Base-by-base conservation (phyloP, 2,329 filamentous ascomycete species). In the Lachnellula suecica region DNA sequence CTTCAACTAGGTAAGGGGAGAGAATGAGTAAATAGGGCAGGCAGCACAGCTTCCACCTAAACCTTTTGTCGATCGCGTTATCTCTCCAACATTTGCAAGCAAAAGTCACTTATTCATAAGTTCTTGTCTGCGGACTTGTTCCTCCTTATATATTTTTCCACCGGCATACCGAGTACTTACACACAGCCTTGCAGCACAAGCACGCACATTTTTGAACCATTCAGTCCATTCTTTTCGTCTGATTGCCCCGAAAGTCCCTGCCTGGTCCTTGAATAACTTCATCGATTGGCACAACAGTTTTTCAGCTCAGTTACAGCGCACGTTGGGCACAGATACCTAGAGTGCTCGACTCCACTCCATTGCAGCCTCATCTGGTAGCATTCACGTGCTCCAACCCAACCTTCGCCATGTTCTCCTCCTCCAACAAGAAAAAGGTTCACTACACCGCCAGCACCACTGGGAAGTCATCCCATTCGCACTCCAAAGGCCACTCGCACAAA, bases 391-490 rank as follows among this genome's bases (percentile, higher is more conserved):
- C 42, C 40, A n/a, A 50, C 47, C 42, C 49, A 23, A 43, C 17
- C 40, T 5, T 43, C 40, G 25, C 56, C 53, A 58, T 51, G 19
- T 62, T 60, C 59, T 62, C 54, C 22, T 50, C 59, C 27, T 46
- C 51, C 27, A 61, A 58, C 19, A 56, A 58, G 41, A 65, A 64
- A 49, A 56, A 54, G 43, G 63, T 64, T 44, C 60, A 61, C 48
- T 65, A 63, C 43, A 54, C 60, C 17, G 38, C 47, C 46, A 57
- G 52, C 17, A 60, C 59, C 53, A 63, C 61, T 49, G 45, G 48
- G 4, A 51, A 53, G 38, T 51, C 52, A 3, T 47, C 47, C 22
- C 34, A 44, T 27, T 27, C 24, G 15, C 43, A 27, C 25, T 35
- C 40, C 15, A 46, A 44, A 27, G n/a, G 29, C 24, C 56, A 59